These are phyloP conservation scores for Kodamaea sp. DNA, from an alignment of 1,139 yeast species.

Conservation along the genomic window DNA sequence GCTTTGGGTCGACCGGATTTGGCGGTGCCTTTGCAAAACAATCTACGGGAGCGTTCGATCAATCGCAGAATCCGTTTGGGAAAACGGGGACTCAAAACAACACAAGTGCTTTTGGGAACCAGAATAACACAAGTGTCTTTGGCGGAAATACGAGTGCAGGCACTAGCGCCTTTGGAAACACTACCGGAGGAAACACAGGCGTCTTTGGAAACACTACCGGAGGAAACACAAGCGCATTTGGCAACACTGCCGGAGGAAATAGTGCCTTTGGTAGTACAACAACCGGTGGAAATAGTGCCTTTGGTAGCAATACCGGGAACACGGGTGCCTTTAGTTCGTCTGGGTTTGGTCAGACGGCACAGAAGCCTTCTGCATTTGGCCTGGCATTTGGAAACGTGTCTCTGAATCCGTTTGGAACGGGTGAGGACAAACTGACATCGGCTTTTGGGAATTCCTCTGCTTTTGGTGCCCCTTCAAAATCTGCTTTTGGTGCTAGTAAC, in stretches of 20 bases:
- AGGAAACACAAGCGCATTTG: slow-evolving; percentile 10
- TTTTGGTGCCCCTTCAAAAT: background rate
- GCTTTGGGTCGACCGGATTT: slow-evolving; percentile 6
- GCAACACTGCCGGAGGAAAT: slow-evolving; percentile 3
- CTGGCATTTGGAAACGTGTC: too few relatives aligned
- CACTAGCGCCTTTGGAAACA: slow-evolving; percentile 9
- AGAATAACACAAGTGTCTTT: slow-evolving; percentile 1
- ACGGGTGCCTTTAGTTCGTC: slow-evolving; percentile 7
- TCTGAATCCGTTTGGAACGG: too few relatives aligned
- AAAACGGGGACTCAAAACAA: background rate
- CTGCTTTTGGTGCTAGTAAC: background rate
- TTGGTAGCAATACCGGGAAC: slow-evolving; percentile 4
- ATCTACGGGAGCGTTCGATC: background rate
- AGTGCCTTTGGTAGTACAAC: slow-evolving; percentile 1
- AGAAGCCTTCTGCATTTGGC: slow-evolving; percentile 5
- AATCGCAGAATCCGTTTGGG: too few relatives aligned
- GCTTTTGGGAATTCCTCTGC: too few relatives aligned
- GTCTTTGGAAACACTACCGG: background rate
- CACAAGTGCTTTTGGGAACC: slow-evolving; percentile 7
- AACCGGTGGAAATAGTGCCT: slow-evolving; percentile 2
- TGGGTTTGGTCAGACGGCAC: slow-evolving; percentile 5
- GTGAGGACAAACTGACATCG: too few relatives aligned
- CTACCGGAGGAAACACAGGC: slow-evolving; percentile 2
- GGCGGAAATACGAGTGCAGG: slow-evolving; percentile 1
- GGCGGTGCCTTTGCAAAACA: slow-evolving; percentile 9